Evolutionary conservation across 2,329 filamentous ascomycete genomes (phyloP), one percentile per base, ranked within the genome.

Genomic region (Neoscytalidium dimidiatum): DNA sequence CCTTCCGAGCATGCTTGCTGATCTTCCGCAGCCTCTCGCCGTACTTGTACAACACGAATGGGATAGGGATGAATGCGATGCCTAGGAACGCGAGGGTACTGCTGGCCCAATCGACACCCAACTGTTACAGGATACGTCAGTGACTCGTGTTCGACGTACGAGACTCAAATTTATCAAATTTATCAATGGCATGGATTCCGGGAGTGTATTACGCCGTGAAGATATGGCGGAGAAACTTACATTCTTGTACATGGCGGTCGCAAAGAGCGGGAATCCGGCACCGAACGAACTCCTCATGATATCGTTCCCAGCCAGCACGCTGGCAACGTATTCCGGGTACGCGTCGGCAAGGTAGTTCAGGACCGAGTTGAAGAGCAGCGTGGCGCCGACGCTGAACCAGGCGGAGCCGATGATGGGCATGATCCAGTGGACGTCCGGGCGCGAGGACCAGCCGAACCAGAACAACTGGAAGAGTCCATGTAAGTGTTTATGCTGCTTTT

Each of bases 321-420:
- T 75, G 8, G 80, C 79, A 0, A 77, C 78, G 31, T 79, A 74
- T 26, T 80, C 73, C 3, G 79, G 78, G 60, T 81, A 82, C 0
- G 78, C 75, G 49, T 80, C 77, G 23, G 73, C 71, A 1, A 81
- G 72, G 66, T 82, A 82, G 63, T 77, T 82, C 28, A 84, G 72
- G 0, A 83, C 78, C 1, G 74, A 74, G 56, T 83, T 81, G 72
- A 84, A 83, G 7, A 84, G 75, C n/a, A 82, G 69, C 67, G 83
- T 70, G 2, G 70, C 66, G 11, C 68, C 70, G 41, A 75, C 64
- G 62, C 68, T 66, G 64, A 83, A 82, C 66, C 76, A 79, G 2
- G 69, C 67, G 0, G 76, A 76, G 3, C 75, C 75, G 23, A 79
- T 73, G 46, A 78, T 77, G 1, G 78, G 79, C 51, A 80, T 69